Evolutionary conservation across 352 stramenopile species (phyloP), one percentile per base, ranked within the genome.

Genomic region (Elongisporangium undulatum): DNA sequence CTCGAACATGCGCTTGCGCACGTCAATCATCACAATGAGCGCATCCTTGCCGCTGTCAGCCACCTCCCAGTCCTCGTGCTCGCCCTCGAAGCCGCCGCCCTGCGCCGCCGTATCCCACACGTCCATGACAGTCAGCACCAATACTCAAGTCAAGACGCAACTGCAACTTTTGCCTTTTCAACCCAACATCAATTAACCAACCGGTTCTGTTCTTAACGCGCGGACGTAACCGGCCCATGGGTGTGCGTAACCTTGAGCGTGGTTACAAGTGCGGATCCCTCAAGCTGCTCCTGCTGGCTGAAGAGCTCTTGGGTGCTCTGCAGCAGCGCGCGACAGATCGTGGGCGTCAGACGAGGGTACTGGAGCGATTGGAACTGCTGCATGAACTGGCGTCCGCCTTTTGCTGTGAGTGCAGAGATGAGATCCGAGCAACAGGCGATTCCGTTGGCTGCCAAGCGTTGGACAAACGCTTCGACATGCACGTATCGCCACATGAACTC

Each of bases 11-110:
- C 55, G 50, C 53, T 73, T 61, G 41, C 85, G 85, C 64, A 75
- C 80, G 67, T 94, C 85, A 49, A 94, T 64, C 34, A 94, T 65
- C 55, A 94, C 75, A 51, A 94, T 75, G 24, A 94, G 72, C 48
- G 77, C 85, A 54, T 94, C 85, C 58, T 89, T 90, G 20, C 82
- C 85, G 55, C 69, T 83, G 22, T 86, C 74, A 13, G 58, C 66
- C 16, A 72, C 17, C 56, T 89, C 82, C 69, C 74, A 89, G 20
- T 89, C 61, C 54, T 88, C 75, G n/a, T 94, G 80, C 26, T 82
- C 75, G 9, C 34, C 70, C 17, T 29, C 41, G 3, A 45, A 16
- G 12, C 59, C 53, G 26, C 69, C 61, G 12, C 53, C 59, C 21
- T 41, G 39, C 26, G 48, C 38, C 7, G 53, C 51, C 10, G 55